Percentiles rank a stretch among this genome's conserved stretches.
These are phyloP conservation scores for Metarhizium anisopliae DNA, from an alignment of 2,329 filamentous ascomycete species.

Conservation along the genomic window DNA sequence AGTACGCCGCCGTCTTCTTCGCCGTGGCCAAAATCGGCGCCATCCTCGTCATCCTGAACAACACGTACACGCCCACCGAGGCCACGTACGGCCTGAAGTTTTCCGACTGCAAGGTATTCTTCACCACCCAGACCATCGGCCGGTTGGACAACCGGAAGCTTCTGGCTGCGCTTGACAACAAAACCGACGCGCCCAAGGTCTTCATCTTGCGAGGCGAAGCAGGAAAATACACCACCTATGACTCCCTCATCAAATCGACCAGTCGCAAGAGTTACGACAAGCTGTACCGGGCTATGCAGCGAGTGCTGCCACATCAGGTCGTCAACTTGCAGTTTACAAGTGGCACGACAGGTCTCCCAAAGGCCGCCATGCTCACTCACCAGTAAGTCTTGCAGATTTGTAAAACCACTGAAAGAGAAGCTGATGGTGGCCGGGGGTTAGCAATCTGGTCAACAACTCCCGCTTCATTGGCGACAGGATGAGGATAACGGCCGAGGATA, in stretches of 20 bases:
- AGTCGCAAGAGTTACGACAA: constrained; percentile 36
- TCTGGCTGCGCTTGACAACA: constrained; percentile 41
- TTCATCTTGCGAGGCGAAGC: constrained; percentile 51
- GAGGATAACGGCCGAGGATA: constrained; percentile 55
- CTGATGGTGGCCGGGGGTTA: constrained; percentile 16
- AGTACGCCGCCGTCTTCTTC: constrained; percentile 73
- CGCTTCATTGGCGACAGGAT: constrained; percentile 68
- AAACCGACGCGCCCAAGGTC: constrained; percentile 38
- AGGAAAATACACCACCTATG: constrained; percentile 49
- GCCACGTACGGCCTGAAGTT: constrained; percentile 63
- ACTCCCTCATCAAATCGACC: constrained; percentile 46
- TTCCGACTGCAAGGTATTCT: constrained; percentile 63
- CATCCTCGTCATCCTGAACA: constrained; percentile 70
- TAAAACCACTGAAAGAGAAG: neutral
- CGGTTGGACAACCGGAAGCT: constrained; percentile 53
- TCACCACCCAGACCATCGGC: constrained; percentile 62
- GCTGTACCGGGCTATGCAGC: constrained; percentile 43
- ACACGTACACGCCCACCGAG: constrained; percentile 69
- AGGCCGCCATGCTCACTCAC: constrained; percentile 67
- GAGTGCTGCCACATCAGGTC: constrained; percentile 55
- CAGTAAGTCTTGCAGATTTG: constrained; percentile 34
- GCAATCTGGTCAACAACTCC: constrained; percentile 55
- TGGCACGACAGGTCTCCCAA: constrained; percentile 65
- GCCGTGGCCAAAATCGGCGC: constrained; percentile 58
- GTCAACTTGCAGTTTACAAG: constrained; percentile 70